Base-by-base conservation (phyloP, 2,329 filamentous ascomycete species). In the Aspergillus alliaceus region DNA sequence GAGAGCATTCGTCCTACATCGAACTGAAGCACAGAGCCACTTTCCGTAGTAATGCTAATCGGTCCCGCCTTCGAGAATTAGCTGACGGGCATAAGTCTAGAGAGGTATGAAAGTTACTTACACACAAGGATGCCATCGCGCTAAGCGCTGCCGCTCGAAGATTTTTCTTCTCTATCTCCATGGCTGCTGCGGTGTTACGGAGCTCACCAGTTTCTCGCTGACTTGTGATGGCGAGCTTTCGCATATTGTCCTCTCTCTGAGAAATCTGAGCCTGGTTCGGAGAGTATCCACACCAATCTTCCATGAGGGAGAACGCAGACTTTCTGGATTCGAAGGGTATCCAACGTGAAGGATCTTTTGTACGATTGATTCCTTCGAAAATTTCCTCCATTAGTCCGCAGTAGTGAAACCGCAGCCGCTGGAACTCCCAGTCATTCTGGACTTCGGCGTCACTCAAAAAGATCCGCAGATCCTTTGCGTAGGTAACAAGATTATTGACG, bases 271-370 rank as follows among this genome's bases (percentile, higher is more conserved):
- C 82, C 70, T 96, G 91, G 62, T 97, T 96, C 0, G 93, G 91
- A 7, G 93, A 96, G 72, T 96, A 97, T 2, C 95, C 95, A 71
- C 95, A 99, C 96, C 96, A 99, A 63, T 98, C 93, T 75, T 99
- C 95, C 93, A 99, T 98, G 48, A 99, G 79, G 0, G 93, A 88
- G 70, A 99, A 99, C 0, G 93, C 90, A 5, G 95, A 97, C 71
- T 97, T 96, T 39, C 96, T 84, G 12, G 93, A 91, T 72, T 99
- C 95, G 69, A 99, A 99, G 0, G 95, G 93, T 86, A 99, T 95
- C 93, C 95, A 99, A 31, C 91, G 85, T 4, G 91, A 88, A 1
- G 92, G 90, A 59, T 97, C 91, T 59, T 87, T 87, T 0, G 91
- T 91, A 51, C 88, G 85, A 65, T 93, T 95, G 66, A 97, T 91